Evolutionary conservation across 352 stramenopile genomes (phyloP).

Genomic region (Globisporangium sylvaticum): DNA sequence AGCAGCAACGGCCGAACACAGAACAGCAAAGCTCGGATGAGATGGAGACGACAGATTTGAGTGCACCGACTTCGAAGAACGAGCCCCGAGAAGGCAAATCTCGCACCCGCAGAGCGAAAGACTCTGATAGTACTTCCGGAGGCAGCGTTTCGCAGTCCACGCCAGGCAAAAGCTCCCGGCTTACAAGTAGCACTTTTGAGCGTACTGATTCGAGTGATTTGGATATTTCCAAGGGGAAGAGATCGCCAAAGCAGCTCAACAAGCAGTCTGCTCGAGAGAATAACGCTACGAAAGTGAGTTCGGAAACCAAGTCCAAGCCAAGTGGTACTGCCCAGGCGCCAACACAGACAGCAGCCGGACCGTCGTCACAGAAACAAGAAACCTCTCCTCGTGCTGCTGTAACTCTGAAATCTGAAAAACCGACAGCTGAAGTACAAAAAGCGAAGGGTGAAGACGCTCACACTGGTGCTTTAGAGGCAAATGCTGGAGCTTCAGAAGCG

Average conservation of each 20-base stretch:
- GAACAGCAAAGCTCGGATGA: constrained; percentile 7
- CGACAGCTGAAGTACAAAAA: not conserved
- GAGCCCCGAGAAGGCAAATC: not conserved
- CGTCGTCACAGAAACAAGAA: not conserved
- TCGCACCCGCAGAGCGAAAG: constrained; percentile 8
- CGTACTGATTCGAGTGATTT: constrained; percentile 13
- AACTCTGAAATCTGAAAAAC: not conserved
- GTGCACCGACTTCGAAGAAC: not conserved
- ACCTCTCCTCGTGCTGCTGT: not conserved
- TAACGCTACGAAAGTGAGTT: not conserved
- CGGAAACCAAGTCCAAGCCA: constrained; percentile 1
- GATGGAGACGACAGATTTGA: not conserved
- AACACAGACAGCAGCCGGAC: not conserved
- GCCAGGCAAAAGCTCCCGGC: not conserved
- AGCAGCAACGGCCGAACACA: not conserved
- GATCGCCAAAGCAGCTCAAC: constrained; percentile 13
- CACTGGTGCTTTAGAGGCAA: not conserved
- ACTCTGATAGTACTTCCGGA: not conserved
- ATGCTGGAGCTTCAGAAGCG: not conserved
- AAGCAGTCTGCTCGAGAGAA: constrained; percentile 8
- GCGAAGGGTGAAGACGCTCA: not conserved
- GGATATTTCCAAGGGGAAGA: constrained; percentile 15
- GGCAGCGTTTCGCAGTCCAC: not conserved
- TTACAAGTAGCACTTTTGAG: not conserved
- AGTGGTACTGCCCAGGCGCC: not conserved